Conservation (phyloP, 441 rosid genomes). For the Bruguiera hainesii region DNA sequence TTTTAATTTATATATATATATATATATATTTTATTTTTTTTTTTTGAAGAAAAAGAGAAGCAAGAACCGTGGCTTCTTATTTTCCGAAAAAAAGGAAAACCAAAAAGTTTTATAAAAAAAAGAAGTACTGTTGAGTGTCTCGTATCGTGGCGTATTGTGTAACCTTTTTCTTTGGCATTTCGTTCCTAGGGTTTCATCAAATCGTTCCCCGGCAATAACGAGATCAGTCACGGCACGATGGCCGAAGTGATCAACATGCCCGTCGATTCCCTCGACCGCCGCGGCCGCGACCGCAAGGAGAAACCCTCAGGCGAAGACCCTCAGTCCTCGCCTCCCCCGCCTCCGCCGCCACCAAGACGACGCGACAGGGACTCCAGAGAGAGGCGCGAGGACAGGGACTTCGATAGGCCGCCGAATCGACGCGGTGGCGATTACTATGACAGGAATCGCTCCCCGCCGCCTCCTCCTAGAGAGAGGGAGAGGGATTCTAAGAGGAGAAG, state of each 20-base stretch:
- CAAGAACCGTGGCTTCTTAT: no score
- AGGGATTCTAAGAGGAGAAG: slow-evolving; percentile 71
- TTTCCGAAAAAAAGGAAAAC: no score
- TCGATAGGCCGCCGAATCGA: slow-evolving; percentile 29
- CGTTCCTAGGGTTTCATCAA: slow-evolving; percentile 8
- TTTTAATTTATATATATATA: no score
- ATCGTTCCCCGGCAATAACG: background rate
- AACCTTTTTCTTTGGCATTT: background rate
- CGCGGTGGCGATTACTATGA: slow-evolving; percentile 20
- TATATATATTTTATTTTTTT: no score
- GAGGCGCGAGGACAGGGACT: slow-evolving; percentile 23
- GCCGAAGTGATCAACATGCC: slow-evolving; percentile 40
- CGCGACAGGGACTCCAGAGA: slow-evolving; percentile 34
- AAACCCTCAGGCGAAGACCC: slow-evolving; percentile 22
- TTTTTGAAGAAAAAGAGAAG: no score
- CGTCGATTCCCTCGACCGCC: slow-evolving; percentile 31
- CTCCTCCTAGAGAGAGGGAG: slow-evolving; percentile 40
- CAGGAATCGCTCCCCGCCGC: slow-evolving; percentile 1
- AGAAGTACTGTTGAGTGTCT: no score
- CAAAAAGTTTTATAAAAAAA: no score
- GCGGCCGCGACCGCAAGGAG: slow-evolving; percentile 25
- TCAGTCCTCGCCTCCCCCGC: slow-evolving; percentile 29
- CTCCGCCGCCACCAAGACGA: slow-evolving; percentile 25
- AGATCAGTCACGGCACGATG: slow-evolving; percentile 11
- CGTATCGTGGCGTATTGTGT: no score